Percentiles rank a stretch among this genome's conserved stretches.
Evolutionary conservation across 2,329 filamentous ascomycete species (phyloP).

Genomic region (Rhynchosporium agropyri): DNA sequence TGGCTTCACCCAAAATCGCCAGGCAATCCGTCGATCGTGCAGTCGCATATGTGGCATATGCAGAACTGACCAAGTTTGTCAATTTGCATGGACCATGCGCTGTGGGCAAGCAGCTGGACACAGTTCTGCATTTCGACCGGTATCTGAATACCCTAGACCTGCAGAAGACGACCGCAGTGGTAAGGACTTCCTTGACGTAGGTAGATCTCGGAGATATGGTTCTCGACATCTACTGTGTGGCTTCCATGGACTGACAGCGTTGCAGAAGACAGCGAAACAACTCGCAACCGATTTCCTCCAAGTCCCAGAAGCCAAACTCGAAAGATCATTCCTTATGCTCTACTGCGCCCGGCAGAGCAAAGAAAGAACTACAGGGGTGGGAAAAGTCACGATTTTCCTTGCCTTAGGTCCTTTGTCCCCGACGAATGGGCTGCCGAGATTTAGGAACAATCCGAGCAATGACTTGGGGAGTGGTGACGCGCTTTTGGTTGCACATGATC

Average conservation of each 20-base stretch:
- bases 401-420: too few species aligned
- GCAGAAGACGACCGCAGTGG: slow-evolving; percentile 10
- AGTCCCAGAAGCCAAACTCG: slow-evolving; percentile 15
- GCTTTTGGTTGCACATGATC: slow-evolving; percentile 18
- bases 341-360: slow-evolving; percentile 15
- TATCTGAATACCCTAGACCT: slow-evolving; percentile 17
- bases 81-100: slow-evolving; percentile 7
- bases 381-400: slow-evolving; percentile 22
- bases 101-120: slow-evolving; percentile 17
- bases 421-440: slow-evolving; percentile 20
- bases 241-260: slow-evolving; percentile 8
- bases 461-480: slow-evolving; percentile 19
- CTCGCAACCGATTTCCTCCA: slow-evolving; percentile 21
- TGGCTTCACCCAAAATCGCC: slow-evolving; percentile 17
- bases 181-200: slow-evolving; percentile 20
- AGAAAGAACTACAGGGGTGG: slow-evolving; percentile 17
- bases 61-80: slow-evolving; percentile 21
- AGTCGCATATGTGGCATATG: slow-evolving; percentile 16
- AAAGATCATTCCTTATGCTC: slow-evolving; percentile 22
- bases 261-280: slow-evolving; percentile 15
- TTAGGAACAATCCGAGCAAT: slow-evolving; percentile 5
- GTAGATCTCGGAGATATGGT: background rate
- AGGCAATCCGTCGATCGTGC: slow-evolving; percentile 1
- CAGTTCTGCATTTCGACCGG: slow-evolving; percentile 14
- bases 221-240: slow-evolving; percentile 1